A percentile compares a stretch with the other conserved stretches of the same genome.
phyloP scores from a whole-genome alignment of 169 alveolate species.

The Plasmodium gaboni region DNA sequence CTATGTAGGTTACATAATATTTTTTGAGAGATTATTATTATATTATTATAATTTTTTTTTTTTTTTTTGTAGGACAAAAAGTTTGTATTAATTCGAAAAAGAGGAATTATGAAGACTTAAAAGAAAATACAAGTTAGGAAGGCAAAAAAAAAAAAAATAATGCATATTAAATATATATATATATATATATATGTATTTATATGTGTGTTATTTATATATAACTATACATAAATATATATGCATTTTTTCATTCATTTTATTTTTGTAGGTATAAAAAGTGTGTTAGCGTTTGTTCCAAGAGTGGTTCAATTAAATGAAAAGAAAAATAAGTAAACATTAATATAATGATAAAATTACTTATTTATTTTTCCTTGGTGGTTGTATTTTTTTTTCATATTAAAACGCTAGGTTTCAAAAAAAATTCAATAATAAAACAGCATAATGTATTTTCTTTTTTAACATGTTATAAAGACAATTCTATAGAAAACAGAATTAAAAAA shows the following conservation, averaged over 20 bases:
- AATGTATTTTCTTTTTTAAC: not conserved
- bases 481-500: conserved; percentile 11
- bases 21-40: no score
- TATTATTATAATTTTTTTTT: not conserved
- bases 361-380: conserved; percentile 12
- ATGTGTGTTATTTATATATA: not conserved
- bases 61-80: conserved; percentile 43
- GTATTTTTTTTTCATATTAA: not conserved
- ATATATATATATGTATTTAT: not conserved
- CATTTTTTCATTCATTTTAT: not conserved
- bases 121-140: conserved; percentile 53
- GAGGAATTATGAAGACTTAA: conserved; percentile 61
- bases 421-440: conserved; percentile 6
- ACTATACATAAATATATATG: not conserved
- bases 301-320: conserved; percentile 62
- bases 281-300: conserved; percentile 56
- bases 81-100: conserved; percentile 50
- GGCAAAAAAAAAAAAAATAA: not conserved
- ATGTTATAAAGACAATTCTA: not conserved
- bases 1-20: no score
- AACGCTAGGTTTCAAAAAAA: not conserved
- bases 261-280: conserved; percentile 48
- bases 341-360: conserved; percentile 5
- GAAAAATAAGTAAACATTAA: conserved; percentile 31
- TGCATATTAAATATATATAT: not conserved